Base-by-base conservation (phyloP, 305 asterid genomes). In the Solanum hybrid region DNA sequence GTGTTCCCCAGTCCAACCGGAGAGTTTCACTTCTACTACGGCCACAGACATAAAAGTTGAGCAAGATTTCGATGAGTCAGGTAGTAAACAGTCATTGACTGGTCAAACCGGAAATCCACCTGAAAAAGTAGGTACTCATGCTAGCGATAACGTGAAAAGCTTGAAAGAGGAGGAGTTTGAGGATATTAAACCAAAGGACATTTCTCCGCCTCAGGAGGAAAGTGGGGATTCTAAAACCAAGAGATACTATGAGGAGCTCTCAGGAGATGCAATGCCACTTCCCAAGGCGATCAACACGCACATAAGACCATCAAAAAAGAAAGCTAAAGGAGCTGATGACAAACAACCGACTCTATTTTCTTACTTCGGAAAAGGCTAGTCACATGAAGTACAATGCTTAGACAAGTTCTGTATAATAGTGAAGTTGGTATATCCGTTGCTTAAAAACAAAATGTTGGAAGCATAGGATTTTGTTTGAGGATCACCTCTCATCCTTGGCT, bases 261-360 rank as follows among this genome's bases (percentile, higher is more conserved):
- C 93, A 76, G 90, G 85, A 77, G 90, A 92, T 71, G 86, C 77
- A 14, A 92, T 88, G 88, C 92, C 91, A 40, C 88, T 60, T 46
- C 89, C 89, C 37, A 91, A 89, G 86, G 92, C 86, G 78, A 75
- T 32, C 24, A 38, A 56, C 73, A 75, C 4, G 38, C 81, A 80
- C 27, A 79, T 86, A 60, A 88, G 93, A 85, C 92, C 96, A 60
- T 91, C 78, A 46, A 90, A 89, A 89, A 97, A 93, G 93, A 94
- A 91, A 91, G 90, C 92, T 88, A 94, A 92, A 88, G 91, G 89
- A 29, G 82, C 94, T 64, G 36, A 89, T 87, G 95, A 94, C 51
- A 94, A 93, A 90, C 99, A 97, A 46, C 96, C 95, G 0, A 96
- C 97, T 6, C 93, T 95, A 10, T 92, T 96, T 91, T 96, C 99